A percentile compares a stretch with the other conserved stretches of the same genome.
Evolutionary conservation across 768 basidiomycete genomes (phyloP).

Genomic region (Nidularia pulvinata): DNA sequence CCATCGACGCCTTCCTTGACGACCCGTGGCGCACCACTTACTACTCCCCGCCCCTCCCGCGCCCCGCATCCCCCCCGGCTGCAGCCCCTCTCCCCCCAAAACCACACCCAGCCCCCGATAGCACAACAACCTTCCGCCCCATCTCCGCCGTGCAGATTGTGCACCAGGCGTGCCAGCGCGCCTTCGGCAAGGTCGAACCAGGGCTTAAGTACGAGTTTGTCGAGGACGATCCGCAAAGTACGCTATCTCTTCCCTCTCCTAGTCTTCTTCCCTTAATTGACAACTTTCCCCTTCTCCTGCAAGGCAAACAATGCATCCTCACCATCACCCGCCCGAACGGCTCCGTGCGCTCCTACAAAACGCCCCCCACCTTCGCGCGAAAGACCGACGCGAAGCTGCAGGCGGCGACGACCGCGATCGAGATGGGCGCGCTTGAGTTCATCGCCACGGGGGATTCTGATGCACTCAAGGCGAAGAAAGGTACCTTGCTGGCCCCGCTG

Average conservation of each 20-base stretch:
- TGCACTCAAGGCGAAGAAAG: conserved; percentile 25
- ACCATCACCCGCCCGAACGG: conserved; percentile 61
- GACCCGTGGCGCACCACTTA: conserved; percentile 7
- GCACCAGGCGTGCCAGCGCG: conserved; percentile 38
- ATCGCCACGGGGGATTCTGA: conserved; percentile 44
- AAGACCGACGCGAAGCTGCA: conserved; percentile 54
- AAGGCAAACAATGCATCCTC: conserved; percentile 61
- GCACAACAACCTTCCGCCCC: background rate
- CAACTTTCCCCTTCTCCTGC: background rate
- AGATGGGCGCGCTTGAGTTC: conserved; percentile 63
- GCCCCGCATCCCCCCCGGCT: conserved; percentile 10
- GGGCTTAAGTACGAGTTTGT: conserved; percentile 46
- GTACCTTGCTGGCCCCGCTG: conserved; percentile 24
- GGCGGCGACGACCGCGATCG: conserved; percentile 52
- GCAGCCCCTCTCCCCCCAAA: conserved; percentile 16
- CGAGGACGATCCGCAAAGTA: conserved; percentile 37
- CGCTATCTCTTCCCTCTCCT: conserved; percentile 4
- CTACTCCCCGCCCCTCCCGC: conserved; percentile 12
- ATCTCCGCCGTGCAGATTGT: conserved; percentile 24
- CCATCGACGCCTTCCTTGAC: conserved; percentile 9
- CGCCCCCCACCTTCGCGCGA: conserved; percentile 37
- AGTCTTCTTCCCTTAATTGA: background rate
- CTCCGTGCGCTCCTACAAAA: conserved; percentile 48
- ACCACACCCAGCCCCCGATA: background rate
- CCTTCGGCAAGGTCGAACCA: conserved; percentile 33